Evolutionary conservation across 78 protist species (phyloP), one percentile per base, ranked within the genome.

Genomic region (Dictyostelium citrinum): DNA sequence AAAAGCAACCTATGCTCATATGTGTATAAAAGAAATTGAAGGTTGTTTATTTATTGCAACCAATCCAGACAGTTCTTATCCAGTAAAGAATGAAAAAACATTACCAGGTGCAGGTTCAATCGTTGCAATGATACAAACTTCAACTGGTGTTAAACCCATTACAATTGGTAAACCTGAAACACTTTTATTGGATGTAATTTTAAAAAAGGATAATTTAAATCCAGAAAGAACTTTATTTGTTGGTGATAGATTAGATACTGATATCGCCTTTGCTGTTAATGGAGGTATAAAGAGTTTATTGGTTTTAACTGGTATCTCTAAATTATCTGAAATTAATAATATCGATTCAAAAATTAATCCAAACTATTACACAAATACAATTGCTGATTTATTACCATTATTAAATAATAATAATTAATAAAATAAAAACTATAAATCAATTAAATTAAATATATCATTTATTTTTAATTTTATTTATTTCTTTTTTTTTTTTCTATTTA

Each of bases 161-260:
- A 80, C 82, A 39, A 90, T 90, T 5, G 95, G 95, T 7, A 90
- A 90, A 79, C 95, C 95, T 10, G 81, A 81, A 82, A 33, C 90
- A 0, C 58, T 82, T 1, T 8, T 90, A 17, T 64, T 90, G 3
- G 83, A 90, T 67, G 20, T 68, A 17, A 75, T 90, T 55, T 61
- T 88, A 10, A 22, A 88, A 67, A 90, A 46, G 3, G 61, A 76
- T 46, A 24, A 22, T 17, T 24, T 90, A 35, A n/a, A 82, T 45
- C 43, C 55, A 31, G 49, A 29, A 7, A 70, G 75, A 82, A 90
- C 82, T 22, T 74, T 58, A 37, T 67, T 90, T 68, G 61, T 90
- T 60, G 95, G 95, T 37, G 95, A 90, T 49, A 22, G 90, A 22
- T 37, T 90, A 20, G 77, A 82, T 43, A 90, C 95, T 7, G 95